phyloP scores from a whole-genome alignment of 1,139 yeast species.

The Debaryomyces psychrophilus region DNA sequence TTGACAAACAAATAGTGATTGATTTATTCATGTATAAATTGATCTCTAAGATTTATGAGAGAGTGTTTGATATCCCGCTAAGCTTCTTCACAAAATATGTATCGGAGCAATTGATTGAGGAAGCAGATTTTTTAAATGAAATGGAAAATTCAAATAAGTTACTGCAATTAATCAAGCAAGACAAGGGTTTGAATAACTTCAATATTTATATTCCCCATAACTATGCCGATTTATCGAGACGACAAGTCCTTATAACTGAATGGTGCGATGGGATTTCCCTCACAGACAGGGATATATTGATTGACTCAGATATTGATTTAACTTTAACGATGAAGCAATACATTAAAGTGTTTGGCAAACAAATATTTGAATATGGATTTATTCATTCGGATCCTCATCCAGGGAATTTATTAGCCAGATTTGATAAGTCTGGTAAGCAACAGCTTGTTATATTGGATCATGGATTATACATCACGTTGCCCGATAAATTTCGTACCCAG shows the following conservation, averaged over 20 bases:
- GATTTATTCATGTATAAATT: slow-evolving; percentile 61
- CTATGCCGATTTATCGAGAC: slow-evolving; percentile 48
- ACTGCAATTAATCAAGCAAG: slow-evolving; percentile 24
- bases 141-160: slow-evolving; percentile 49
- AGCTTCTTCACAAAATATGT: slow-evolving; percentile 59
- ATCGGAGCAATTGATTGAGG: slow-evolving; percentile 58
- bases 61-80: slow-evolving; percentile 66
- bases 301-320: slow-evolving; percentile 44
- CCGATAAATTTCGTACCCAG: slow-evolving; percentile 53
- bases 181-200: slow-evolving; percentile 23
- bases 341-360: slow-evolving; percentile 61
- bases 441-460: slow-evolving; percentile 75
- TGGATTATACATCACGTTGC: slow-evolving; percentile 65
- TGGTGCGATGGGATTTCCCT: slow-evolving; percentile 77
- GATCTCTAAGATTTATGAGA: slow-evolving; percentile 57
- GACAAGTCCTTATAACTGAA: slow-evolving; percentile 63
- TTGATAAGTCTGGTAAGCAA: slow-evolving; percentile 43
- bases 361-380: slow-evolving; percentile 73
- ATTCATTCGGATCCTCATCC: slow-evolving; percentile 87
- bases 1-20: slow-evolving; percentile 56
- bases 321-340: slow-evolving; percentile 53
- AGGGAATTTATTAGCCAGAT: slow-evolving; percentile 67
- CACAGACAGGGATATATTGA: slow-evolving; percentile 46
- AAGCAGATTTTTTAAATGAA: slow-evolving; percentile 64
- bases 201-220: slow-evolving; percentile 53